Evolutionary conservation across 176 grass and related monocot species (phyloP), one percentile per base, ranked within the genome.

Genomic region (Zoysia japonica): DNA sequence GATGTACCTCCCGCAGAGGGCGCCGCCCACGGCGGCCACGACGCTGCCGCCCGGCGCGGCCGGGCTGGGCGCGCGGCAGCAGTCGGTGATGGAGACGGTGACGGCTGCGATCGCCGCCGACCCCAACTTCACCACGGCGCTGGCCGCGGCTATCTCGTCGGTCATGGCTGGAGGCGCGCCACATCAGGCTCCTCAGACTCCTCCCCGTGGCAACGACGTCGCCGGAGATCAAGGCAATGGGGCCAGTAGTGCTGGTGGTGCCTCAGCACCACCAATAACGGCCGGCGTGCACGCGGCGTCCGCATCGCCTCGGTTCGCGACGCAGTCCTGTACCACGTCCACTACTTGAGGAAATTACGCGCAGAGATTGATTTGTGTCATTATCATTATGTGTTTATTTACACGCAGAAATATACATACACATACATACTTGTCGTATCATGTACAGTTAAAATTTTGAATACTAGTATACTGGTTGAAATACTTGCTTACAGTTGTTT

Each of bases 81-180:
- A n/a, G 80, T 85, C 77, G 47, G 82, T 71, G 87, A 94, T 62
- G 93, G 80, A 75, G 87, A 88, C 89, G 5, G 76, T 90, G 46
- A 93, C 89, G 7, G 88, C 94, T 0, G 94, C 94, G 42, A 93
- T 97, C 43, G 67, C 85, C 28, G 48, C 11, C 4, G 91, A 97
- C 64, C 91, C 94, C 3, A 97, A 91, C 72, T 93, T 97, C 87
- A 91, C 85, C 41, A 78, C 87, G 39, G 93, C 84, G 2, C 86
- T 97, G 35, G 88, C 90, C 1, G 90, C 88, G 0, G 93, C 93
- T 42, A 91, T 97, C 80, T 86, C 91, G 57, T 91, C 90, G 9
- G 81, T 91, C 81, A 87, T 97, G 52, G 75, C 85, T 3, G 70
- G 59, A 12, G 86, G 85, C 48, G 84, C 70, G 52, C 52, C 14